Base-by-base conservation (phyloP, 2,329 filamentous ascomycete genomes). In the Aphanocladium album region DNA sequence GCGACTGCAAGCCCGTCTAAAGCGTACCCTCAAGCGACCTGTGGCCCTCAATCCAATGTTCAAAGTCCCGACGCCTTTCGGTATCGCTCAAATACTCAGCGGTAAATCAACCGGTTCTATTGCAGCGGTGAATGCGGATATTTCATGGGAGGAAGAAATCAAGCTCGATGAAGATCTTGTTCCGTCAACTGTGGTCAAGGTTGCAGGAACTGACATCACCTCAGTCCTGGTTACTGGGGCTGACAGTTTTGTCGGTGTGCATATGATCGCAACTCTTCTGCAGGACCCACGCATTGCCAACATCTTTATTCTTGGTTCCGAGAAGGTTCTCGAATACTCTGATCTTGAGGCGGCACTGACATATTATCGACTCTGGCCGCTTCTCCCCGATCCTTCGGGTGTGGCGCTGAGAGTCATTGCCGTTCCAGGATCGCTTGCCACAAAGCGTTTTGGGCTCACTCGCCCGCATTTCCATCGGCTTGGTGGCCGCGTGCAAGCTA, bases 71-170 rank as follows among this genome's bases (percentile, higher is more conserved):
- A 68, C 67, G 6, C 33, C 16, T 19, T 9, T 57, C 17, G 53
- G 27, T 19, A 37, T 45, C 53, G 51, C 12, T 89, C 86, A 50
- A 47, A 39, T 56, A 7, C 21, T 56, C 33, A 19, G 35, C 33
- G 37, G 35, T 19, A 39, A 25, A 25, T 27, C 53, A 43, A 8
- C 21, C 30, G 27, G 23, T 27, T 5, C 49, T 16, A 4, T 3
- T 19, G 14, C 49, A 14, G 49, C 4, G 8, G 11, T 19, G 12
- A 52, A 16, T 27, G 49, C 49, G 12, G 49, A 52, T 27, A 37
- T 17, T 16, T 27, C 14, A 33, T 37, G 17, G 51, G 47, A 25
- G 12, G 23, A 50, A 30, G 23, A 23, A 23, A 5, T 30, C 23
- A 12, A 7, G 27, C 64, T 67, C 51, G 54, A 67, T 37, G 46